Percentiles rank a stretch among this genome's conserved stretches.
Evolutionary conservation across 768 basidiomycete species (phyloP).

Genomic region (Trametes punicea): DNA sequence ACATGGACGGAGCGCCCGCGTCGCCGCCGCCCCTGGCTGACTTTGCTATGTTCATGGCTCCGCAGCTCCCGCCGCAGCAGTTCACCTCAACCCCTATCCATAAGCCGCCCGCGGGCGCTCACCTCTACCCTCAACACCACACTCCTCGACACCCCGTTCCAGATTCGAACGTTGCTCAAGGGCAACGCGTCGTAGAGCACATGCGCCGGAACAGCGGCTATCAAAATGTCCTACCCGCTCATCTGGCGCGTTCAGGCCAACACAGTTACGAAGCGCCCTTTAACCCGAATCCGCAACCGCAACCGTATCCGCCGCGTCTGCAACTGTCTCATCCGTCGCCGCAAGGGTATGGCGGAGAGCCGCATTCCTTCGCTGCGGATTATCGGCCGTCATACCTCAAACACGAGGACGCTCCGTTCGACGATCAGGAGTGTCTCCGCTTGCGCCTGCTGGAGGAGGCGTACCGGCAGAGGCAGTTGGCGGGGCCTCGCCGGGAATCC

Average conservation of each 20-base stretch:
- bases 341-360: neutral
- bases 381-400: slow-evolving; percentile 13
- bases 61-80: slow-evolving; percentile 1
- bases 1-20: slow-evolving; percentile 19
- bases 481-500: neutral
- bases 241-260: neutral
- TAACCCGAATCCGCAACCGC: neutral
- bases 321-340: neutral
- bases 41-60: slow-evolving; percentile 10
- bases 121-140: neutral
- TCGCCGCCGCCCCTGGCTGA: slow-evolving; percentile 15
- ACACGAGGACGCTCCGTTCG: slow-evolving; percentile 1
- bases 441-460: slow-evolving; percentile 17
- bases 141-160: neutral
- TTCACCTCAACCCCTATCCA: neutral
- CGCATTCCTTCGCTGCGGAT: neutral
- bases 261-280: neutral
- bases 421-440: slow-evolving; percentile 16
- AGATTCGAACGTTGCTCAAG: neutral
- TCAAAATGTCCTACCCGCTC: neutral
- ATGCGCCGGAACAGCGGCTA: neutral
- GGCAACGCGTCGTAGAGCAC: neutral
- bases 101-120: neutral
- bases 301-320: neutral
- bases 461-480: slow-evolving; percentile 3